Evolutionary conservation across 768 basidiomycete species (phyloP).

Genomic region (Epithele typhae): DNA sequence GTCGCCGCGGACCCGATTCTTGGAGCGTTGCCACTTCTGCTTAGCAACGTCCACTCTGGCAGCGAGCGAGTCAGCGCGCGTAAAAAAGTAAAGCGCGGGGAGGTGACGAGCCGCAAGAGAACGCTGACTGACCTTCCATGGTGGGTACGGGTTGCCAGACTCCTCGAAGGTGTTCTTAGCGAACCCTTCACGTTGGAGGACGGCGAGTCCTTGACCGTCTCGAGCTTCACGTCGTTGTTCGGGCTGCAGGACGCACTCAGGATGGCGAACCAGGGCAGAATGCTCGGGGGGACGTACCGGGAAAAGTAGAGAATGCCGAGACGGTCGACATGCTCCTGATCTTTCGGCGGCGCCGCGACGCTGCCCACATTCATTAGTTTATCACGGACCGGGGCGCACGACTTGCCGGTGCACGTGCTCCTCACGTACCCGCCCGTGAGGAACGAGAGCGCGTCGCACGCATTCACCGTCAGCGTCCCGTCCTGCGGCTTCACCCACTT

Average conservation of each 20-base stretch:
- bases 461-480: conserved; percentile 44
- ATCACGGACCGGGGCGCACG: too few species aligned
- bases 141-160: conserved; percentile 39
- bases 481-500: conserved; percentile 51
- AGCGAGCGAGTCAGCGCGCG: too few species aligned
- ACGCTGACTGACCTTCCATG: conserved; percentile 41
- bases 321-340: conserved; percentile 48
- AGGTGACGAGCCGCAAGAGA: not conserved
- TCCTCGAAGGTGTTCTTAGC: conserved; percentile 44
- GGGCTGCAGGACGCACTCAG: conserved; percentile 28
- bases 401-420: conserved; percentile 38
- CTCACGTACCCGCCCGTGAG: conserved; percentile 46
- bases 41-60: conserved; percentile 46
- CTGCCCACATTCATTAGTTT: not conserved
- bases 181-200: conserved; percentile 39
- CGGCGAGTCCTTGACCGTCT: conserved; percentile 40
- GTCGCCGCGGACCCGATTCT: conserved; percentile 25
- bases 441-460: conserved; percentile 44
- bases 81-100: not conserved
- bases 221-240: conserved; percentile 40
- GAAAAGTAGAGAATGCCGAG: conserved; percentile 51
- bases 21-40: conserved; percentile 48
- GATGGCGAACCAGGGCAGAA: too few species aligned
- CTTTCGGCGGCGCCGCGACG: conserved; percentile 44
- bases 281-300: conserved; percentile 25